Conservation (phyloP, 1,139 yeast genomes). For the Yamadazyma mexicana region DNA sequence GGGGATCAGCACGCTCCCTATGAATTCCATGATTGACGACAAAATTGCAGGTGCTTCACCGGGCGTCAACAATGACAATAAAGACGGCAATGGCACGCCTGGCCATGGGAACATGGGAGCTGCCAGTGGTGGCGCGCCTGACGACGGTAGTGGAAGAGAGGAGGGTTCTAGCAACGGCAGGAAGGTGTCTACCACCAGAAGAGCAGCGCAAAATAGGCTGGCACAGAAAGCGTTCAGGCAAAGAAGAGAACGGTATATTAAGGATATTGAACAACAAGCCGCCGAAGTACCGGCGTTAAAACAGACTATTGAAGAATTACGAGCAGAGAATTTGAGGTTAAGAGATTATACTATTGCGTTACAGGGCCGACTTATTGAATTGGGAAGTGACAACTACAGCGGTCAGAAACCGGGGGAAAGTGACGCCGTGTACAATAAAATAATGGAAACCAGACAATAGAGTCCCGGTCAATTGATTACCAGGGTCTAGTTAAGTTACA, state of each 20-base stretch:
- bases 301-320: constrained; percentile 61
- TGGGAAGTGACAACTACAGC: constrained; percentile 18
- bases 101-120: too few species aligned
- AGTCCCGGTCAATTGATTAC: constrained; percentile 3
- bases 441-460: constrained; percentile 10
- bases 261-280: constrained; percentile 72
- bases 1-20: neutral
- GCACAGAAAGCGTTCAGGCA: constrained; percentile 89
- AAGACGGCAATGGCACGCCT: neutral
- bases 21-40: constrained; percentile 1
- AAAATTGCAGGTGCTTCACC: neutral
- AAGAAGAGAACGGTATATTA: constrained; percentile 74
- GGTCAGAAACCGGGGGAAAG: constrained; percentile 3
- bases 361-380: constrained; percentile 64
- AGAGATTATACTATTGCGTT: constrained; percentile 71
- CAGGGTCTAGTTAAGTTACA: too few species aligned
- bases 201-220: constrained; percentile 86
- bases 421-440: constrained; percentile 8
- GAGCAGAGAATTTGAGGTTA: constrained; percentile 68
- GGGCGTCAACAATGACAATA: neutral
- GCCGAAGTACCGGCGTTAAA: constrained; percentile 58
- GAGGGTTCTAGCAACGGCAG: too few species aligned
- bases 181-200: constrained; percentile 63
- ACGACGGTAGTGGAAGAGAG: too few species aligned
- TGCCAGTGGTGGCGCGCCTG: neutral